A percentile compares a stretch with the other conserved stretches of the same genome.
Conservation (phyloP, 2,329 filamentous ascomycete species). For the Penicillium polonicum region DNA sequence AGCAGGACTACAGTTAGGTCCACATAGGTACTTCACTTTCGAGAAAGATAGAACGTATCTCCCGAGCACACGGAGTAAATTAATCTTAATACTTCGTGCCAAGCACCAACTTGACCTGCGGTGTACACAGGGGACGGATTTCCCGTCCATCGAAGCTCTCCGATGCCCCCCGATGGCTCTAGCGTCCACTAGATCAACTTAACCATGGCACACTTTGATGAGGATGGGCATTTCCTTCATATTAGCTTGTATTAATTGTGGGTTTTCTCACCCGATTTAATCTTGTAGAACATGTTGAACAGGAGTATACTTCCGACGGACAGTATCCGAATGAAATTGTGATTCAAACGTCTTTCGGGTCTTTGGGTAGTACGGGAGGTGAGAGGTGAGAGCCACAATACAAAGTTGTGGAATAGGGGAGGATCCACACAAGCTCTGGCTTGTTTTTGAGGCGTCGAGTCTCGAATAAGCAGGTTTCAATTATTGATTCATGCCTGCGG, state of each 20-base stretch:
- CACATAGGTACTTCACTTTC: not conserved
- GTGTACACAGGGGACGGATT: constrained; percentile 19
- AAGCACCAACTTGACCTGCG: constrained; percentile 16
- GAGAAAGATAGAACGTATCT: not conserved
- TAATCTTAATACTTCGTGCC: constrained; percentile 2
- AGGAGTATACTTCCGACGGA: constrained; percentile 3
- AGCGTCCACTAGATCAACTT: constrained; percentile 22
- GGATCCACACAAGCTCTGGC: constrained; percentile 26
- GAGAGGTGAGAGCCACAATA: constrained; percentile 8
- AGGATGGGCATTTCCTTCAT: constrained; percentile 21
- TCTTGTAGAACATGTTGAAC: not conserved
- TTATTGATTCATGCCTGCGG: constrained; percentile 16
- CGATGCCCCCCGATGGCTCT: constrained; percentile 16
- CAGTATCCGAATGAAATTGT: constrained; percentile 2
- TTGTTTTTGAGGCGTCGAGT: constrained; percentile 3
- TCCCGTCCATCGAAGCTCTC: constrained; percentile 20
- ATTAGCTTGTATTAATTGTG: constrained; percentile 9
- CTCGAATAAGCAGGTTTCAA: constrained; percentile 17
- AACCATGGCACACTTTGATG: constrained; percentile 29
- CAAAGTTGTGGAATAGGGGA: constrained; percentile 19
- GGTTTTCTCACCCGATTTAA: constrained; percentile 2
- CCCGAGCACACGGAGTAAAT: not conserved
- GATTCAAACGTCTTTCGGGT: not conserved
- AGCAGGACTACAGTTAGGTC: not conserved
- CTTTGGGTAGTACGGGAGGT: not conserved